Conservation (phyloP, 352 stramenopile species). For the Pythium dissotocum region DNA sequence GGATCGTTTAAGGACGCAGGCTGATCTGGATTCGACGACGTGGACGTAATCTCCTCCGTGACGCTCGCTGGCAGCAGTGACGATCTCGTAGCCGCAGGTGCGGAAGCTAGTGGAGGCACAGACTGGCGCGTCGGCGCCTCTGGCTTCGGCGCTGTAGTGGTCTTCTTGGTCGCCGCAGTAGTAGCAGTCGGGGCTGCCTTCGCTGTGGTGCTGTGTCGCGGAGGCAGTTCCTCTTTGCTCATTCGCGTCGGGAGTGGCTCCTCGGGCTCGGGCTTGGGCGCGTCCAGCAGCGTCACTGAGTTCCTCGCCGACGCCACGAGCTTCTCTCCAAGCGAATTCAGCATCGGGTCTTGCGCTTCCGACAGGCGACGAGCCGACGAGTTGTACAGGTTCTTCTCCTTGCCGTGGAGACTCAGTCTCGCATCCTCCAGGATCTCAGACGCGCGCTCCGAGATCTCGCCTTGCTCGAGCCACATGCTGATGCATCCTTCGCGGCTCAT, state of each 20-base stretch:
- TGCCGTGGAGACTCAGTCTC: constrained; percentile 71
- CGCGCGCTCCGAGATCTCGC: constrained; percentile 77
- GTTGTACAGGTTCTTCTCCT: constrained; percentile 82
- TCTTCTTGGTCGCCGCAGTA: constrained; percentile 1
- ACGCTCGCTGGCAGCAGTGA: neutral
- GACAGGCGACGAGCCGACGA: constrained; percentile 61
- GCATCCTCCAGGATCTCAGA: constrained; percentile 85
- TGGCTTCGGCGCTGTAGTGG: neutral
- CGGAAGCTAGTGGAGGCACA: neutral
- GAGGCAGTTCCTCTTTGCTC: neutral
- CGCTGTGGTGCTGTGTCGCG: neutral
- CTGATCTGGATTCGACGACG: neutral
- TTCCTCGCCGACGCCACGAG: constrained; percentile 50
- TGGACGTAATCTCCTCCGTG: neutral
- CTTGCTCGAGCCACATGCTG: constrained; percentile 81
- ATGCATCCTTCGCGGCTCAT: constrained; percentile 69
- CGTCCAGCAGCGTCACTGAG: constrained; percentile 21
- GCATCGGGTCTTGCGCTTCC: constrained; percentile 62
- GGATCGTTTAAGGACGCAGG: constrained; percentile 4
- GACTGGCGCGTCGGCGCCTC: constrained; percentile 9
- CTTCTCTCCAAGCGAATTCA: constrained; percentile 68
- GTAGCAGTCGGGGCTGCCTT: neutral
- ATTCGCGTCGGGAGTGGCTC: neutral
- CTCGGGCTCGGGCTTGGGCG: neutral
- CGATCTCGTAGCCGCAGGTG: neutral